Percentiles rank a stretch among this genome's conserved stretches.
phyloP scores from a whole-genome alignment of 495 filamentous ascomycete species.

The Chaetomidium leptoderma region DNA sequence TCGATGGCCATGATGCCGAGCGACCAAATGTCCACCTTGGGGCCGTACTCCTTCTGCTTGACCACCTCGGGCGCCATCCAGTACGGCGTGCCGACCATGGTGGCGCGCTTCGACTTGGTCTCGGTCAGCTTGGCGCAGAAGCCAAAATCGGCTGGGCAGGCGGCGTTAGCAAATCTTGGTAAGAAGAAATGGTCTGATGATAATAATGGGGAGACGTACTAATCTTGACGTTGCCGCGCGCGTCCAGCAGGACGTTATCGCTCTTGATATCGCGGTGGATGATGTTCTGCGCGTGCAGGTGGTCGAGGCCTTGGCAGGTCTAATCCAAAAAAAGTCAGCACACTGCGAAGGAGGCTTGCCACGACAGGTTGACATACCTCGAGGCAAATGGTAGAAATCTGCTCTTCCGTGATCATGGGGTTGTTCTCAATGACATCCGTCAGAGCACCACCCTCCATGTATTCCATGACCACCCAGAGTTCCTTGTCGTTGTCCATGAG shows the following conservation, averaged over 20 bases:
- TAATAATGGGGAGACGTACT: constrained; percentile 53
- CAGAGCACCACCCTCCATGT: constrained; percentile 96
- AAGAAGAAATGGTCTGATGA: not conserved
- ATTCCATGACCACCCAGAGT: constrained; percentile 99
- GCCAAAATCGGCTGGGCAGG: constrained; percentile 79
- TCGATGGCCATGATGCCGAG: constrained; percentile 99
- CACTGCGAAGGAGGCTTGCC: not conserved
- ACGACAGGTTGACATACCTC: constrained; percentile 59
- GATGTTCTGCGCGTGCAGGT: constrained; percentile 90
- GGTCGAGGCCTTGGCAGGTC: constrained; percentile 93
- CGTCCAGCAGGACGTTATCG: constrained; percentile 94
- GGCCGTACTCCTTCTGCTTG: constrained; percentile 97
- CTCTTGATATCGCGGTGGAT: constrained; percentile 99
- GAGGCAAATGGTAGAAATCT: constrained; percentile 93
- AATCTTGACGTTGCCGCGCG: constrained; percentile 93
- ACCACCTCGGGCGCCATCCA: constrained; percentile 99
- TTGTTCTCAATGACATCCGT: constrained; percentile 99
- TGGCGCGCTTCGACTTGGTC: constrained; percentile 92
- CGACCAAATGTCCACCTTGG: constrained; percentile 98
- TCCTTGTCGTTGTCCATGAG: constrained; percentile 87
- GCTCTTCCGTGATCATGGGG: constrained; percentile 80
- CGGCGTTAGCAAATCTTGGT: not conserved
- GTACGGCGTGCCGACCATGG: constrained; percentile 98
- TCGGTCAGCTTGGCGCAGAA: constrained; percentile 99
- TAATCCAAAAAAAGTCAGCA: constrained; percentile 43